Base-by-base conservation (phyloP, 257 asterid species). In the Paulownia fortunei region DNA sequence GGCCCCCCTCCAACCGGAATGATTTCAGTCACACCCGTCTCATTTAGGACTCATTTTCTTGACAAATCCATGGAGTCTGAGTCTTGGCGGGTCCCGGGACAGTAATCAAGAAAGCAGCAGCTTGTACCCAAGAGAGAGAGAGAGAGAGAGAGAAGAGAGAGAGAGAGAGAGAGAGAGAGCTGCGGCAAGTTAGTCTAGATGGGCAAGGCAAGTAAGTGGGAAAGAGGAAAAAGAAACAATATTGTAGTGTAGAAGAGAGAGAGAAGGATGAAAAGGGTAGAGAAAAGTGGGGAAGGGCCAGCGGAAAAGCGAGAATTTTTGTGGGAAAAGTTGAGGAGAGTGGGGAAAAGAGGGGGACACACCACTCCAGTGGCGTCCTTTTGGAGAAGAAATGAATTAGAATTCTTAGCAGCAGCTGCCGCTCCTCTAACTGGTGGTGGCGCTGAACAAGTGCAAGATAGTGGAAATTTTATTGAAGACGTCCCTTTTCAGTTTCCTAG, bases 321-420 rank as follows among this genome's bases (percentile, higher is more conserved):
- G 49, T 93, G 90, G 81, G 91, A 90, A 92, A 93, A 92, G 98
- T 92, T 87, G 98, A 88, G 79, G 82, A 88, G 83, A 74, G 89
- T 86, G 86, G 89, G 92, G 82, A 89, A 91, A 89, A 88, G 82
- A 78, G 93, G 97, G 86, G 97, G 95, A 76, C 94, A 89, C 16
- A 63, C 81, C 78, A 91, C 99, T 64, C 98, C 98, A 85, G 88
- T 88, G 21, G 81, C 91, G 12, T 88, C 98, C 87, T 90, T 88
- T 84, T 89, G 88, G 88, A 89, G 89, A 78, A 85, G 83, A 64
- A 54, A 77, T 49, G 74, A 88, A 30, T 76, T 76, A 16, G 58
- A 75, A 44, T 54, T 19, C 73, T 73, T 69, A 30, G 71, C 52
- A 41, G 6, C n/a, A n/a, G n/a, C n/a, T n/a, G n/a, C n/a, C n/a